Base-by-base conservation (phyloP, 371 early-diverging fungal genomes). In the Batkoa obscura region DNA sequence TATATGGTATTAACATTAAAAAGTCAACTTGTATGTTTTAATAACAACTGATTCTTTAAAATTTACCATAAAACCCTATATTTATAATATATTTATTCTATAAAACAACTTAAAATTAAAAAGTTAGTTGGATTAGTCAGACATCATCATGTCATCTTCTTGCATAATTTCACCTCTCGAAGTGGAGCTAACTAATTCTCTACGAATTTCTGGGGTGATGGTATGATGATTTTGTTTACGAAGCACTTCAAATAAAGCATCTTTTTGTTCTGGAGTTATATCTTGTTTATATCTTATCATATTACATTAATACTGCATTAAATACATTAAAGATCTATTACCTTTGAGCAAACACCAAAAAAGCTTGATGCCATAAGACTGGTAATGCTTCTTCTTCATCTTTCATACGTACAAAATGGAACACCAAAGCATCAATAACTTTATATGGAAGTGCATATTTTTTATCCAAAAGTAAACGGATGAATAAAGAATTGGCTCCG, bases 371-470 rank as follows among this genome's bases (percentile, higher is more conserved):
- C 98, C 98, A 97, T 57, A 97, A 76, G 4, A 97, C 96, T 34
- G 98, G 94, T 81, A 97, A 78, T 5, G 50, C 76, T 70, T 55
- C 89, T 71, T 50, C 74, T 66, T 65, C 87, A 88, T 45, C 72
- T 76, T 66, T 80, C 76, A 23, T 23, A 23, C 23, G 23, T 58
- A 84, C 63, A 67, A 92, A 96, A 73, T 97, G 95, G 69, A 84
- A 81, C 13, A 97, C 94, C 41, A 97, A 63, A 17, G 88, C 80
- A 68, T 94, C 95, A 13, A 97, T 81, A 32, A 94, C 96, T 71
- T 89, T 88, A 79, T 79, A 94, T 0, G 96, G 98, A 60, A 96
- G 72, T 9, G 98, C 95, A 59, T 96, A 96, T 69, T 97, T 97
- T 63, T 96, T 97, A 69, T 97, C 98, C 32, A 97, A 75, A 47